Base-by-base conservation (phyloP, 2,329 filamentous ascomycete genomes). In the Claviceps sp. region DNA sequence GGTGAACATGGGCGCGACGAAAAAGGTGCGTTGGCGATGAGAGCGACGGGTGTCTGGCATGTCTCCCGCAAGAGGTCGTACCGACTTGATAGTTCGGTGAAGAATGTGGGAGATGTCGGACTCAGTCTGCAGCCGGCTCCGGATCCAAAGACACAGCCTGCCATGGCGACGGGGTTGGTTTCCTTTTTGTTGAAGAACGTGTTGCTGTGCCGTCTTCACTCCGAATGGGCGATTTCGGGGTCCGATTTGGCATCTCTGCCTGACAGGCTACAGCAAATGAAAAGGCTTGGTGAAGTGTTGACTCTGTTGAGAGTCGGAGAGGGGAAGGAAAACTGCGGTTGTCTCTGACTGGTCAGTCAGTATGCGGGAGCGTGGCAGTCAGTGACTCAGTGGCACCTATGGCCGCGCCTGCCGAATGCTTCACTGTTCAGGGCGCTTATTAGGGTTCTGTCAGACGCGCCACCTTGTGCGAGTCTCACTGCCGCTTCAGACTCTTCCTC, bases 1-100 rank as follows among this genome's bases (percentile, higher is more conserved):
- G 30, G 24, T 58, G 13, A 40, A 50, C 57, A 55, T 60, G 56
- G 56, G 58, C 52, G 53, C 56, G 13, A 20, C 11, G 34, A 24
- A 16, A 57, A 55, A 37, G 16, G 9, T n/a, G 18, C 30, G 30
- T n/a, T 7, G 6, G 30, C 24, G 41, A 50, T 18, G 26, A 37
- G n/a, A 43, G 34, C 22, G 24, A 22, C 18, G 6, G 6, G 22
- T 30, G 16, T 16, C 38, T 20, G 18, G 40, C 41, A 37, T 45
- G 11, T 6, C 24, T 20, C 6, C 42, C 22, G 24, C 13, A 26
- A 30, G 26, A 42, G 37, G 26, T 30, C 26, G 26, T 30, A 30
- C 26, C 26, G 45, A 26, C 52, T 53, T 53, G 18, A 24, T 40
- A 42, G 11, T 5, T 24, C 22, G 9, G 20, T 14, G 41, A 16